Base-by-base conservation (phyloP, 2,329 filamentous ascomycete species). In the Apiospora marii region DNA sequence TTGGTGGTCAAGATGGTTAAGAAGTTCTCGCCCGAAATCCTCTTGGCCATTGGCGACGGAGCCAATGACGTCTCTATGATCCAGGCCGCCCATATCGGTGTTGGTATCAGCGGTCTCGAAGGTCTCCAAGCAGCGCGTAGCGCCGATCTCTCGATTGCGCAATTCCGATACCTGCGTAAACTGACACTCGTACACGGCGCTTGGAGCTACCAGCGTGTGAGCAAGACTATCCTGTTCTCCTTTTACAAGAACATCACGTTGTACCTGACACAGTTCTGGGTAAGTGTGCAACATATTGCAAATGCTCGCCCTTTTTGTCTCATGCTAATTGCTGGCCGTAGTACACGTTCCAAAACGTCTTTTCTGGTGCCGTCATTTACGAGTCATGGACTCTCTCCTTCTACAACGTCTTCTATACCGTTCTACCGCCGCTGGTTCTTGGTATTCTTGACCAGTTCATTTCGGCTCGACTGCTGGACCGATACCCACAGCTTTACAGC, bases 21-120 rank as follows among this genome's bases (percentile, higher is more conserved):
- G 84, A 94, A 95, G 77, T 90, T 90, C 76, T 94, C 98, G 81
- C 90, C 96, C 76, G 94, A 98, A 81, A 95, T 99, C 77, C 91
- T 98, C 70, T 90, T 99, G 69, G 96, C 96, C 70, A 98, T 99
- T 81, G 96, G 96, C 77, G 96, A 99, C 79, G 96, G 96, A 76
- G 96, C 96, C 67, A 99, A 99, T 84, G 96, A 99, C 80, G 96
- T 99, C n/a, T 98, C 96, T 24, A 99, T 99, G 96, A 99, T 99
- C 71, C 96, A 99, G 85, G 96, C 96, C 14, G 96, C 96, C 16
- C 96, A 99, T 81, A 97, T 99, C 76, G 96, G 96, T 75, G 94
- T 99, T 64, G 96, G 96, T 83, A 99, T 99, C 82, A 98, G 95
- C 80, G 96, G 96, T 83, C 90, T 97, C 75, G 96, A 99, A 88